These are phyloP conservation scores for Coemansia sp. DNA, from an alignment of 192 early-diverging fungal species.

Conservation along the genomic window DNA sequence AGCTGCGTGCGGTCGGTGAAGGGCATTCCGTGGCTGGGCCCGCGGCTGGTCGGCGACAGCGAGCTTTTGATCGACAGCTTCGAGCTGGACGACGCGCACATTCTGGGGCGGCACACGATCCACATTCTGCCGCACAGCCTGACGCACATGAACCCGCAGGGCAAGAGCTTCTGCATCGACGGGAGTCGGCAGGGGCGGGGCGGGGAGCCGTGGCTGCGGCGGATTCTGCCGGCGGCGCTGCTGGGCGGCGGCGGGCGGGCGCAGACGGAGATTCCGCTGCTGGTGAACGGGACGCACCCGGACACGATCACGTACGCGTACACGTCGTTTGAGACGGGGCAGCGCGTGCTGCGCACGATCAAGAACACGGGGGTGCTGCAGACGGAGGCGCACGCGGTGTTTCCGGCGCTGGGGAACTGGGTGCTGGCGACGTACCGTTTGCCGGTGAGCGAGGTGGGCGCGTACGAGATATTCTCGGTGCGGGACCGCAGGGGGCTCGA, in stretches of 20 bases:
- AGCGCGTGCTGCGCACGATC: constrained; percentile 26
- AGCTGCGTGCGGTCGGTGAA: constrained; percentile 36
- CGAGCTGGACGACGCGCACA: constrained; percentile 44
- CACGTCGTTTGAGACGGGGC: constrained; percentile 43
- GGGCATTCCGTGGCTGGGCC: constrained; percentile 38
- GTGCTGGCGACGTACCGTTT: constrained; percentile 40
- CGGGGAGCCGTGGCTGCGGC: too few species aligned
- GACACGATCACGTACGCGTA: constrained; percentile 36
- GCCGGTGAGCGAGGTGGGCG: constrained; percentile 33
- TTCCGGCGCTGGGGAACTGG: constrained; percentile 44
- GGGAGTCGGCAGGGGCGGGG: too few species aligned
- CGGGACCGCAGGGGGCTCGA: constrained; percentile 38
- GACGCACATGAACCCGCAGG: constrained; percentile 45
- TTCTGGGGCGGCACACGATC: constrained; percentile 52
- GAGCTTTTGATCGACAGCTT: constrained; percentile 49
- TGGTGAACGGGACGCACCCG: constrained; percentile 49
- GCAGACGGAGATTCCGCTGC: constrained; percentile 31
- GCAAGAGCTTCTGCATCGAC: constrained; percentile 33
- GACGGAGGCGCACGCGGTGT: constrained; percentile 20
- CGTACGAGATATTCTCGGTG: constrained; percentile 42
- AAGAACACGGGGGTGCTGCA: constrained; percentile 24
- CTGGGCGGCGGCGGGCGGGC: constrained; percentile 7
- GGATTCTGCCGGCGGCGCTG: constrained; percentile 14
- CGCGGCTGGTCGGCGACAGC: constrained; percentile 47
- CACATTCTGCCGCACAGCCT: constrained; percentile 51